Conservation (phyloP, 768 basidiomycete genomes). For the Leccinum arenicola region DNA sequence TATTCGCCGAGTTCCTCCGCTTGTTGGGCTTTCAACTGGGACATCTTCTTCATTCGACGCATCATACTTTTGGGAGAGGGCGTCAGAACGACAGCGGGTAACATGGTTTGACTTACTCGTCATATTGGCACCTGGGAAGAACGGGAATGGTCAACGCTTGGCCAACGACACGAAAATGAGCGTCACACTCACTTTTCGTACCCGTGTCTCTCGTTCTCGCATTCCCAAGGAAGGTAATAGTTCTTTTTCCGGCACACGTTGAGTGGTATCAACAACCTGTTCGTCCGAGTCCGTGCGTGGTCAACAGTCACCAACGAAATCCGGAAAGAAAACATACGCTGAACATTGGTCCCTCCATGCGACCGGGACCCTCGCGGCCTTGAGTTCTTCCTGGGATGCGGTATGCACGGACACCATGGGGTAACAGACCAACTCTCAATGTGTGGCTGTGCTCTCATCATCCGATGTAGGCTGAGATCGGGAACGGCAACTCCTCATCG, state of each 20-base stretch:
- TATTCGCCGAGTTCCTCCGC: constrained; percentile 38
- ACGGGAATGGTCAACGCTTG: constrained; percentile 3
- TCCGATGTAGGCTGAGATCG: too few species aligned
- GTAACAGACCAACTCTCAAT: not conserved
- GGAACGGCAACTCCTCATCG: too few species aligned
- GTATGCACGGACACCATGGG: constrained; percentile 70
- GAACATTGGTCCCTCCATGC: constrained; percentile 91
- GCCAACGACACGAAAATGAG: not conserved
- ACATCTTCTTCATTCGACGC: constrained; percentile 82
- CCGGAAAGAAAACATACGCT: constrained; percentile 53
- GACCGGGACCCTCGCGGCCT: constrained; percentile 69
- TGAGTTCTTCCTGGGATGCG: constrained; percentile 82
- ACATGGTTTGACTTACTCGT: constrained; percentile 65
- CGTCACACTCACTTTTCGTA: constrained; percentile 71
- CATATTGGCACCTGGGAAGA: constrained; percentile 81
- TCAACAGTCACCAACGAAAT: not conserved
- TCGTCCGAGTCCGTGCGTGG: not conserved
- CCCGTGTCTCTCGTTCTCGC: constrained; percentile 80
- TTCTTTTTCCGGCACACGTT: constrained; percentile 82
- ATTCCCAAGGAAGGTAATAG: constrained; percentile 87
- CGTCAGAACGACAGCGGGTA: not conserved
- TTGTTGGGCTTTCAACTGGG: constrained; percentile 60
- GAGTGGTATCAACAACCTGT: constrained; percentile 80
- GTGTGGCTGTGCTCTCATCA: not conserved
- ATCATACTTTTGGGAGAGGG: constrained; percentile 55